These are phyloP conservation scores for Seiridium cupressi DNA, from an alignment of 2,329 filamentous ascomycete species.

Conservation along the genomic window DNA sequence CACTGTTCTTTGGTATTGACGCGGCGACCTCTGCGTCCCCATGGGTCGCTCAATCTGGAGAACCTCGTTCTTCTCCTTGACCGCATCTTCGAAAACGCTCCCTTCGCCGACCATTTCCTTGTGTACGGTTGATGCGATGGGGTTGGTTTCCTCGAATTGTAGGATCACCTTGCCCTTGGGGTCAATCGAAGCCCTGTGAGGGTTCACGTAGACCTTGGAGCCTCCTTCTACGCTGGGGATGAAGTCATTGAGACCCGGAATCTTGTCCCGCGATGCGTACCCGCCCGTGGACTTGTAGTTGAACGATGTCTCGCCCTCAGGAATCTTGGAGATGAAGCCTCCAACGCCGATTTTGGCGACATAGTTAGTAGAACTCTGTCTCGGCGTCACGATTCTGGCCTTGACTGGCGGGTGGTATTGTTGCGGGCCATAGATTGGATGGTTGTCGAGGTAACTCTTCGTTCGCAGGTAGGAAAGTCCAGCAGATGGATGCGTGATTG, in stretches of 20 bases:
- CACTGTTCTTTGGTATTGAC: neutral
- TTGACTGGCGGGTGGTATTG: slow-evolving; percentile 44
- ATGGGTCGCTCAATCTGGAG: neutral
- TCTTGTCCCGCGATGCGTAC: neutral
- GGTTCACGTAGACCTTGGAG: slow-evolving; percentile 51
- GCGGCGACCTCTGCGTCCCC: neutral
- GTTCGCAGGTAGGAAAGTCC: slow-evolving; percentile 62
- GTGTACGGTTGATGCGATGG: slow-evolving; percentile 21
- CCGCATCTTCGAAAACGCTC: slow-evolving; percentile 2
- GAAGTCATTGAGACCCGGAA: slow-evolving; percentile 34
- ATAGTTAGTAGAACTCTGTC: slow-evolving; percentile 19
- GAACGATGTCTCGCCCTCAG: slow-evolving; percentile 40
- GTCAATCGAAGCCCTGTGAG: slow-evolving; percentile 42
- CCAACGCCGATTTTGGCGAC: slow-evolving; percentile 50
- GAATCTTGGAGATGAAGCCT: slow-evolving; percentile 49
- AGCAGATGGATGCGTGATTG: slow-evolving; percentile 59
- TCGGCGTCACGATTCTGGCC: slow-evolving; percentile 50
- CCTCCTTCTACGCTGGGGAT: slow-evolving; percentile 50
- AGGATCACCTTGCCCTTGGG: slow-evolving; percentile 49
- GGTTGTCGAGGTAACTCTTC: slow-evolving; percentile 53
- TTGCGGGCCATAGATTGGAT: slow-evolving; percentile 61
- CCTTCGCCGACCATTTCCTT: slow-evolving; percentile 12
- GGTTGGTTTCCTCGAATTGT: slow-evolving; percentile 35
- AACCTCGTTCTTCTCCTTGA: slow-evolving; percentile 6
- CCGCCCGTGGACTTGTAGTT: slow-evolving; percentile 22